These are phyloP conservation scores for Penicillium concentricum DNA, from an alignment of 2,329 filamentous ascomycete species.

Conservation along the genomic window DNA sequence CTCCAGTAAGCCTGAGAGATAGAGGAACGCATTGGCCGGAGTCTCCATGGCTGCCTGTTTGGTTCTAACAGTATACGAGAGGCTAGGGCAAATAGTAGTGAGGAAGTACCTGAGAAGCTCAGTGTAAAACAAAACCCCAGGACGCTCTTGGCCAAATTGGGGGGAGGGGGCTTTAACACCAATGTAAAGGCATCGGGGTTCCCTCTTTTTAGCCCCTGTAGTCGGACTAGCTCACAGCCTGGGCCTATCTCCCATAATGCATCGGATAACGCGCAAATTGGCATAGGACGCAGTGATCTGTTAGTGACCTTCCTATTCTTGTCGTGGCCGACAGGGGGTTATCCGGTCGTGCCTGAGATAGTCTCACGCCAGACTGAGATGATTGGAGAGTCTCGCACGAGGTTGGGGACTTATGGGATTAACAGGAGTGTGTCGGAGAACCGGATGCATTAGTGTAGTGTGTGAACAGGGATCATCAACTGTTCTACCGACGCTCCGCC, in stretches of 20 bases:
- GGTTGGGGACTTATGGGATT: not conserved
- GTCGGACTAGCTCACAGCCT: not conserved
- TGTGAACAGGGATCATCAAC: not conserved
- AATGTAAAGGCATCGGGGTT: not conserved
- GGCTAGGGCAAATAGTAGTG: not conserved
- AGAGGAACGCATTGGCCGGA: not conserved
- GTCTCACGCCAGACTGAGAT: not conserved
- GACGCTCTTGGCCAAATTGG: not conserved
- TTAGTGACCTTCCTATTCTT: not conserved
- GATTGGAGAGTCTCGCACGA: not conserved
- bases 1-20: not conserved
- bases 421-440: not conserved
- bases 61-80: not conserved
- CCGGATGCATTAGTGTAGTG: not conserved
- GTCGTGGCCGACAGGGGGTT: not conserved
- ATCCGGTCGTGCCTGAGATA: not conserved
- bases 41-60: not conserved
- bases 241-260: not conserved
- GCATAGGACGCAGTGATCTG: not conserved
- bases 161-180: not conserved
- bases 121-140: not conserved
- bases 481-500: not conserved
- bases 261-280: not conserved
- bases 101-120: not conserved
- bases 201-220: not conserved